A percentile compares a stretch with the other conserved stretches of the same genome.
These are phyloP conservation scores for Russula sp. DNA, from an alignment of 768 basidiomycete genomes.

Conservation along the genomic window DNA sequence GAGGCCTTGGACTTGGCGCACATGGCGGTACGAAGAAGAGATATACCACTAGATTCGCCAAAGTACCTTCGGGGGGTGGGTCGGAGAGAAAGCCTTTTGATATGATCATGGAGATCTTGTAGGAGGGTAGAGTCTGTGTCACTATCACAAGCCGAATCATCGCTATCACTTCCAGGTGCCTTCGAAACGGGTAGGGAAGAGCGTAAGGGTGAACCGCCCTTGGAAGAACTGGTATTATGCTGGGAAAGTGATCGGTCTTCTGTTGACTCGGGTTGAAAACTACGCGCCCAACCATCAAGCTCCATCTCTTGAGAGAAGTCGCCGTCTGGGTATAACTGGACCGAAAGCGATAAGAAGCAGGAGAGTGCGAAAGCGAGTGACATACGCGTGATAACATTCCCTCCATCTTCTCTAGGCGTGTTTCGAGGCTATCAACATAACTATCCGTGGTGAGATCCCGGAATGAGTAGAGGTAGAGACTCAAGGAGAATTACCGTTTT, in stretches of 20 bases:
- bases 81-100: conserved; percentile 2
- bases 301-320: conserved; percentile 24
- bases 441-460: not conserved
- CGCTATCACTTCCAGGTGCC: not conserved
- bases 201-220: not conserved
- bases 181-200: not conserved
- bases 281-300: conserved; percentile 18
- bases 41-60: conserved; percentile 22
- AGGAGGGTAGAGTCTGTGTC: not conserved
- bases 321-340: conserved; percentile 20
- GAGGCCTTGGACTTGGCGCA: conserved; percentile 10
- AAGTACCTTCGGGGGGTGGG: conserved; percentile 19
- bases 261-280: conserved; percentile 12
- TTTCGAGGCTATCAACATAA: conserved; percentile 23
- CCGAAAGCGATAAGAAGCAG: not conserved
- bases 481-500: conserved; percentile 12
- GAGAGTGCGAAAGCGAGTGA: not conserved
- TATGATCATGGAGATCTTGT: not conserved
- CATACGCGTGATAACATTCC: conserved; percentile 21
- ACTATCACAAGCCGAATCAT: conserved; percentile 1
- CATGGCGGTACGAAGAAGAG: conserved; percentile 15
- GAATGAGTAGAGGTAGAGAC: not conserved
- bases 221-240: not conserved
- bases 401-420: conserved; percentile 25
- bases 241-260: not conserved